phyloP scores from a whole-genome alignment of 1,139 yeast genomes.

The Pichia terricola region DNA sequence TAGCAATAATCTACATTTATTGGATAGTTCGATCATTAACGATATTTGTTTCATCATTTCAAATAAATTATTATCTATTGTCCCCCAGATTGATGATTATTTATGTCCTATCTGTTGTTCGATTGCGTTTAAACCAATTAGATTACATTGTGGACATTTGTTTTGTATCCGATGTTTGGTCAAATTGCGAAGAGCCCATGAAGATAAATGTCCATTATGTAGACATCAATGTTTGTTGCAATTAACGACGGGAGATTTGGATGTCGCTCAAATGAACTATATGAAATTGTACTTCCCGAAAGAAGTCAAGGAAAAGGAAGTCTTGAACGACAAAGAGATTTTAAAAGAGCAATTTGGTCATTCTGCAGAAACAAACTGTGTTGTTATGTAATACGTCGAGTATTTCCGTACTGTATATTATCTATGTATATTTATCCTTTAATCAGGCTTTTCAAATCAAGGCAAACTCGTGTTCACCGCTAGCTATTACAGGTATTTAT shows the following conservation, averaged over 20 bases:
- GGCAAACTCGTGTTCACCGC: no score
- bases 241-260: conserved; percentile 57
- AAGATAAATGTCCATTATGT: conserved; percentile 61
- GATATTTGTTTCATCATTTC: conserved; percentile 50
- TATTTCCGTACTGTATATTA: no score
- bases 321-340: conserved; percentile 49
- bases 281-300: conserved; percentile 55
- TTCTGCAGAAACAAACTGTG: conserved; percentile 16
- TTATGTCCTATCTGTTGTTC: conserved; percentile 64
- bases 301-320: conserved; percentile 54
- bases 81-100: conserved; percentile 70
- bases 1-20: conserved; percentile 22
- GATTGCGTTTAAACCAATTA: conserved; percentile 62
- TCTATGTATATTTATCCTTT: no score
- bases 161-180: conserved; percentile 68
- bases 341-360: conserved; percentile 31
- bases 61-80: conserved; percentile 40
- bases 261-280: conserved; percentile 39
- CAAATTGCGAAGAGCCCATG: conserved; percentile 48
- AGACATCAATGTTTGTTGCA: conserved; percentile 43
- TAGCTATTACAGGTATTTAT: no score
- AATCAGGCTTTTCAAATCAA: no score
- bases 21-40: conserved; percentile 43
- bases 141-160: conserved; percentile 52
- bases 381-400: conserved; percentile 15